Conservation (phyloP, 768 basidiomycete species). For the Termitomyces sp. region DNA sequence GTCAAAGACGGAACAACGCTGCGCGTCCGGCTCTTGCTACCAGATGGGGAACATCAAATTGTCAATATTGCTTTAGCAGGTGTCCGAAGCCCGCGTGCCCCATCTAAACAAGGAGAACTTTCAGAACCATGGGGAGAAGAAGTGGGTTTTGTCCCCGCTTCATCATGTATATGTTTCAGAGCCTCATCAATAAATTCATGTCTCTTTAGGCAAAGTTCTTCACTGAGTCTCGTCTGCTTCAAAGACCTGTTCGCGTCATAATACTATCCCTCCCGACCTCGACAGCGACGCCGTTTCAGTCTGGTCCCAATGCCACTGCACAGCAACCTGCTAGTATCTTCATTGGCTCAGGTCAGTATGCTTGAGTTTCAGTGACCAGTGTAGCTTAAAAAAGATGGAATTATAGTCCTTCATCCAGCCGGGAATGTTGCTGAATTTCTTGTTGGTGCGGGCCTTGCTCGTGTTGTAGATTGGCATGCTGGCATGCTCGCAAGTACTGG, state of each 20-base stretch:
- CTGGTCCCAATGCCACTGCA: slow-evolving; percentile 40
- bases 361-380: background rate
- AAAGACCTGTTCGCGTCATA: slow-evolving; percentile 69
- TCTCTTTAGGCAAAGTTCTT: slow-evolving; percentile 79
- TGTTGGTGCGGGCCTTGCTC: slow-evolving; percentile 78
- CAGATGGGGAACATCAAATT: slow-evolving; percentile 86
- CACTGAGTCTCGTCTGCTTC: slow-evolving; percentile 82
- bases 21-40: slow-evolving; percentile 82
- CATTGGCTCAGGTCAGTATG: slow-evolving; percentile 70
- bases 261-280: slow-evolving; percentile 78
- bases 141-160: slow-evolving; percentile 34
- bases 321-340: slow-evolving; percentile 76
- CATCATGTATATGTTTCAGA: slow-evolving; percentile 2
- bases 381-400: background rate
- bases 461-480: slow-evolving; percentile 96
- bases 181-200: slow-evolving; percentile 14
- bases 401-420: slow-evolving; percentile 76
- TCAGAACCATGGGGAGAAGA: slow-evolving; percentile 89
- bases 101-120: slow-evolving; percentile 67
- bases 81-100: slow-evolving; percentile 65
- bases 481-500: slow-evolving; percentile 84
- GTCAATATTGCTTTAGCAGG: slow-evolving; percentile 83
- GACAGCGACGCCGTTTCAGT: slow-evolving; percentile 76
- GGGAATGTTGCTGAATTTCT: slow-evolving; percentile 94
- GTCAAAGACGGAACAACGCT: slow-evolving; percentile 91